Base-by-base conservation (phyloP, 2,329 filamentous ascomycete species). In the Simplicillium aogashimaense region DNA sequence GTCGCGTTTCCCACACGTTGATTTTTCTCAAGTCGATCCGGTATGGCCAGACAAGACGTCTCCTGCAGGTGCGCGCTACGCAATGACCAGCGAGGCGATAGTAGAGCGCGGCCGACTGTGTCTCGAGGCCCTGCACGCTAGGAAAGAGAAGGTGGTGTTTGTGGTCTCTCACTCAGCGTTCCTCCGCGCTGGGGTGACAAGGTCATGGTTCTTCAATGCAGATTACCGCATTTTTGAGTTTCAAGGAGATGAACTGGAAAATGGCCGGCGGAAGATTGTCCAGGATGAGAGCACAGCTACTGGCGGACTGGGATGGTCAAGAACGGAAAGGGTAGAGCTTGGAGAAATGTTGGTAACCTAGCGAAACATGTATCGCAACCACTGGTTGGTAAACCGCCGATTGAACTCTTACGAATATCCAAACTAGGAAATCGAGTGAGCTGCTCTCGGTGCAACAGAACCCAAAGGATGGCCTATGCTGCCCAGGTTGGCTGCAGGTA, bases 81-180 rank as follows among this genome's bases (percentile, higher is more conserved):
- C 66, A 14, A 75, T 72, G 58, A 74, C 65, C 2, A 64, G 64
- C 31, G 50, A 52, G 3, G 69, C 72, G 18, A 67, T 83, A 30
- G 54, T 82, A 4, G 62, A 60, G 1, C 72, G 81, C 11, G 80
- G 70, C 0, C 67, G 71, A 47, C 54, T 57, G 0, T 67, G 65
- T 33, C 63, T 83, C 2, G 57, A 60, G 28, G 61, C 64, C 18
- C 61, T 84, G 17, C 64, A 70, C 44, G 47, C 50, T 11, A 65
- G 78, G 1, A 68, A 71, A 0, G 78, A 83, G 57, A 74, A 75
- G 48, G 64, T 78, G 38, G 67, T 84, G 40, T 66, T 79, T 9
- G 78, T 83, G 0, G 77, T 84, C 4, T 74, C 73, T 2, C 79
- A 83, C 57, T 76, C 78, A 2, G 76, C 70, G 0, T 83, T 83